Base-by-base conservation (phyloP, 2,329 filamentous ascomycete genomes). In the Gnomoniopsis sp. region DNA sequence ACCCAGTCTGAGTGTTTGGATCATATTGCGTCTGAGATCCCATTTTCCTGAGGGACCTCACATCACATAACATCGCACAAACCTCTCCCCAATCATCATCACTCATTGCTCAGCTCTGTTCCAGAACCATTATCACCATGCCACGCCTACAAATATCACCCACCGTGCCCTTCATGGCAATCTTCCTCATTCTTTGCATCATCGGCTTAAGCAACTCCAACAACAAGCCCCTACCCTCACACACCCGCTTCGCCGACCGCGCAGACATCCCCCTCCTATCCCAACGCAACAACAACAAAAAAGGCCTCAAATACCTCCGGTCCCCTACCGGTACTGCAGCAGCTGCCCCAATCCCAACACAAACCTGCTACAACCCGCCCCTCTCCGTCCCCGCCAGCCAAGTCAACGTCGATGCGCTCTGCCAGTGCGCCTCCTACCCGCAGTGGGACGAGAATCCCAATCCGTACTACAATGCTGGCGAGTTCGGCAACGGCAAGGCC, bases 291-390 rank as follows among this genome's bases (percentile, higher is more conserved):
- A 10, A 19, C 19, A 12, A 19, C 43, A 7, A 7, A 6, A 17
- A 19, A 10, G 43, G 43, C 17, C 43, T 46, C 15, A 22, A 22
- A 11, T 46, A 46, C 43, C 43, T 19, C n/a, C n/a, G 43, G 15
- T 46, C 43, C 6, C 43, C 43, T 17, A 46, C 43, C 14, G 43
- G 43, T 6, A 19, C 43, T 19, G 14, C 47, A 1, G n/a, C 47
- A 19, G 43, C 33, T 3, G 43, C 23, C 36, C 30, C 47, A 3
- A 30, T 34, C 2, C 49, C 12, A 22, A 36, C 47, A 6, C 17
- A 48, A 3, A 44, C 54, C 3, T 56, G 54, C 47, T 56, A 50
- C 54, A 33, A 17, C 7, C 54, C 54, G n/a, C 23, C 23, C 22
- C 15, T 4, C 12, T 26, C 21, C 23, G 17, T 22, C 4, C 54